phyloP scores from a whole-genome alignment of 2,329 filamentous ascomycete species.

The Penicillium vulpinum region DNA sequence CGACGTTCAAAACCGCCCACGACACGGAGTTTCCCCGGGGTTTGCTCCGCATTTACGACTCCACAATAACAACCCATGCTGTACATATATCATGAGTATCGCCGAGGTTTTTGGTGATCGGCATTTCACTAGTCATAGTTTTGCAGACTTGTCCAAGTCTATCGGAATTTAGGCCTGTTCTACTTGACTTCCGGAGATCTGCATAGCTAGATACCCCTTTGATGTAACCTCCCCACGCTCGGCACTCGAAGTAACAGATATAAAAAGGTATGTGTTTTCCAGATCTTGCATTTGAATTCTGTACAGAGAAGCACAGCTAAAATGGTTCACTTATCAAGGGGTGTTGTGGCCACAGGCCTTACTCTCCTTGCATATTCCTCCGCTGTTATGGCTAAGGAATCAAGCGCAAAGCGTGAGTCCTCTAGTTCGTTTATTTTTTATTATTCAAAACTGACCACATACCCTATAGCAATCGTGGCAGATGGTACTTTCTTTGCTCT shows the following conservation, averaged over 20 bases:
- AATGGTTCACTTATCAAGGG: constrained; percentile 2
- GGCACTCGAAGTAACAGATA: neutral
- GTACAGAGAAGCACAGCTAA: neutral
- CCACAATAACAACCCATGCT: constrained; percentile 1
- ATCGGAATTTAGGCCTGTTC: neutral
- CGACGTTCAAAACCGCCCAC: neutral
- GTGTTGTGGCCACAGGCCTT: constrained; percentile 1
- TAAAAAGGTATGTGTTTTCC: constrained; percentile 2
- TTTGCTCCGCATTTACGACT: constrained; percentile 2
- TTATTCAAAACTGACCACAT: neutral
- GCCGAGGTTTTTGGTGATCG: neutral
- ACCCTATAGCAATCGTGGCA: constrained; percentile 51
- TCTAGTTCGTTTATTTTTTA: neutral
- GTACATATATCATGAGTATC: constrained; percentile 4
- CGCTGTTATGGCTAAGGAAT: neutral
- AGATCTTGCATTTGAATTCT: neutral
- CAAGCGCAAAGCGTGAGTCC: constrained; percentile 3
- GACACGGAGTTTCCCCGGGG: constrained; percentile 7
- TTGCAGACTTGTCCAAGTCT: neutral
- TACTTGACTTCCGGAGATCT: neutral
- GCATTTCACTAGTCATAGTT: neutral
- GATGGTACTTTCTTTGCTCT: constrained; percentile 58
- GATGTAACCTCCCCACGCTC: neutral
- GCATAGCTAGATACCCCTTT: neutral
- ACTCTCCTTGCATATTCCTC: neutral